Evolutionary conservation across 129 eudicot species (phyloP).

Genomic region (Saussurea involucrata): DNA sequence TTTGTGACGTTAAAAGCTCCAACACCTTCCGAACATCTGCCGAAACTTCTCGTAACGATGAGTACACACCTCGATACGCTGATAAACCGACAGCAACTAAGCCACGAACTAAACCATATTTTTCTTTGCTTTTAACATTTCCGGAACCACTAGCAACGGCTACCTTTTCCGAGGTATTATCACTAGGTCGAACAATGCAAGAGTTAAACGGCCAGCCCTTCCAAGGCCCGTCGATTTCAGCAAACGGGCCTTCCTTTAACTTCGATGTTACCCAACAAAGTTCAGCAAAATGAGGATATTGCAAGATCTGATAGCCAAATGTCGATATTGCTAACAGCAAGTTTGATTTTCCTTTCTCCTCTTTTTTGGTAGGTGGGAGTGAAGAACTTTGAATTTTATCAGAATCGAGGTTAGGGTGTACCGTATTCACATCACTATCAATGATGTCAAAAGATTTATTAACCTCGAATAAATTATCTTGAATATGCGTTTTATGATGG

Average conservation of each 20-base stretch:
- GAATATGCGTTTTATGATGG: conserved; percentile 46
- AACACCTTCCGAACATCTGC: conserved; percentile 70
- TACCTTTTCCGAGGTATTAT: conserved; percentile 26
- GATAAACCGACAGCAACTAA: conserved; percentile 82
- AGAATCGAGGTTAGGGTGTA: conserved; percentile 18
- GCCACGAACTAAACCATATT: conserved; percentile 68
- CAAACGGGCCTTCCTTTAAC: conserved; percentile 84
- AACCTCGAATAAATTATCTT: conserved; percentile 17
- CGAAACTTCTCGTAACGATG: conserved; percentile 62
- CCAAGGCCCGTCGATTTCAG: conserved; percentile 66
- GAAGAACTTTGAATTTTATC: conserved; percentile 24
- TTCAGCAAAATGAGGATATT: conserved; percentile 93
- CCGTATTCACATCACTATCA: conserved; percentile 26
- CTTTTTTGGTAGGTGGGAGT: conserved; percentile 28
- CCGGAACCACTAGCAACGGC: conserved; percentile 27
- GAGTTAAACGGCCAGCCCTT: conserved; percentile 97
- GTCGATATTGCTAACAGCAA: conserved; percentile 67
- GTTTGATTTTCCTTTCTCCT: conserved; percentile 64
- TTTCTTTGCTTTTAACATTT: conserved; percentile 42
- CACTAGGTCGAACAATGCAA: conserved; percentile 65
- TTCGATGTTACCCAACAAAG: conserved; percentile 99
- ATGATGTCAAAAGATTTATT: conserved; percentile 22
- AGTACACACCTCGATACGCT: conserved; percentile 84
- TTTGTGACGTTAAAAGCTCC: conserved; percentile 55
- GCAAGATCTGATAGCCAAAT: conserved; percentile 80